phyloP scores from a whole-genome alignment of 1,284 basidiomycete species.

The Microbotryomycetes sp. region DNA sequence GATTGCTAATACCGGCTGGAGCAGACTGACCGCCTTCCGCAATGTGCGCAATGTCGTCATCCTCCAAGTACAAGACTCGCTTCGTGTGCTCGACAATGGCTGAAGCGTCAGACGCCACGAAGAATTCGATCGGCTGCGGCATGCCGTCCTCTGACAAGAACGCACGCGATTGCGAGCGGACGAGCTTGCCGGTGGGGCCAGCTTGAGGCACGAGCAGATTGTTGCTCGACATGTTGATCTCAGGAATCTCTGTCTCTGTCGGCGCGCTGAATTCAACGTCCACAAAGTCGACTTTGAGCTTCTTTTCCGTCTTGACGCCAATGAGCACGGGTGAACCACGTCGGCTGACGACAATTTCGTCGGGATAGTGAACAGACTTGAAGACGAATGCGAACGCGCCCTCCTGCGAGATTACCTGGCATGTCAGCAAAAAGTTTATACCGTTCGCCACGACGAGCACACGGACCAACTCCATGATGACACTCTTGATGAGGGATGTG shows the following conservation, averaged over 20 bases:
- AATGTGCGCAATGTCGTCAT: constrained; percentile 98
- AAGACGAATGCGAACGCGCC: constrained; percentile 99
- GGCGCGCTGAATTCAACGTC: constrained; percentile 78
- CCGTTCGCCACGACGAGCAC: neutral
- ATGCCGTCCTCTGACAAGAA: constrained; percentile 93
- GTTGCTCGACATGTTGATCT: constrained; percentile 1
- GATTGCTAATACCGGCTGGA: neutral
- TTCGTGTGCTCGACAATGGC: constrained; percentile 99
- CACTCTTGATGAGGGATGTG: constrained; percentile 86
- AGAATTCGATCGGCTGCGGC: constrained; percentile 99
- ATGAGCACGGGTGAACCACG: constrained; percentile 94
- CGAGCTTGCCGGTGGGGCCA: constrained; percentile 60
- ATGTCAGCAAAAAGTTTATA: neutral
- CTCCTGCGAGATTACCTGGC: constrained; percentile 47
- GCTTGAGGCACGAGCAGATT: constrained; percentile 67
- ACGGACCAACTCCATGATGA: constrained; percentile 79
- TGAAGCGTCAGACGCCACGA: constrained; percentile 93
- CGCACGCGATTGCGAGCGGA: constrained; percentile 91
- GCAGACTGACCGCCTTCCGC: constrained; percentile 61
- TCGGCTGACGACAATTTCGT: constrained; percentile 90
- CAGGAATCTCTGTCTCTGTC: constrained; percentile 1
- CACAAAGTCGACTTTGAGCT: constrained; percentile 99
- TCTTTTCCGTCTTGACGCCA: constrained; percentile 99
- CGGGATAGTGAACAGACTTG: constrained; percentile 94
- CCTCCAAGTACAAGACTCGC: constrained; percentile 96